A percentile compares a stretch with the other conserved stretches of the same genome.
Conservation (phyloP, 345 rosid genomes). For the Aquilaria malaccensis region DNA sequence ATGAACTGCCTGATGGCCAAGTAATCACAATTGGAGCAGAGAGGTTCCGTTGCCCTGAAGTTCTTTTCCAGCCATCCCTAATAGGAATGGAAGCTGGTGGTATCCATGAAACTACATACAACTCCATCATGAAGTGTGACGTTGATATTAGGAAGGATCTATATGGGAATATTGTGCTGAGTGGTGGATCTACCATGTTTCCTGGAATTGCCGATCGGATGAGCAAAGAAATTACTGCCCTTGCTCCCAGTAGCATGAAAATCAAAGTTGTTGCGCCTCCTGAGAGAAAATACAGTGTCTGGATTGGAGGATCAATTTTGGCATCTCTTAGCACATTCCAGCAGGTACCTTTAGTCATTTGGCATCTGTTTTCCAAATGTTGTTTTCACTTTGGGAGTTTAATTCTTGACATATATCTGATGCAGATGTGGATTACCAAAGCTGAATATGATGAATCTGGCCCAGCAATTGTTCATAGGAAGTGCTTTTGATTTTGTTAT, state of each 20-base stretch:
- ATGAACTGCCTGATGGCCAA: slow-evolving; percentile 59
- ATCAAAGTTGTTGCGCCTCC: slow-evolving; percentile 61
- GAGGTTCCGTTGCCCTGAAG: slow-evolving; percentile 67
- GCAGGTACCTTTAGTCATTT: slow-evolving; percentile 23
- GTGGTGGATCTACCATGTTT: slow-evolving; percentile 60
- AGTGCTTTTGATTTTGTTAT: slow-evolving; percentile 28
- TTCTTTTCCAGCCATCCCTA: slow-evolving; percentile 59
- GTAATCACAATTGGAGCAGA: slow-evolving; percentile 60
- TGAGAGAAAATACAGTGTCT: slow-evolving; percentile 60
- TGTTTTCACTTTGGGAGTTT: neutral
- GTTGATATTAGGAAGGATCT: slow-evolving; percentile 64
- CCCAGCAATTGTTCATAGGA: slow-evolving; percentile 42
- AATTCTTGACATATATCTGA: neutral
- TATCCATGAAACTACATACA: slow-evolving; percentile 59
- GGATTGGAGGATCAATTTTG: slow-evolving; percentile 74
- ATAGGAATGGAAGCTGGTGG: slow-evolving; percentile 69
- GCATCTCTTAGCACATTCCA: slow-evolving; percentile 64
- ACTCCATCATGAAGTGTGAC: slow-evolving; percentile 62
- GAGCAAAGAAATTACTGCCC: slow-evolving; percentile 63
- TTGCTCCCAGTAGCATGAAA: slow-evolving; percentile 68
- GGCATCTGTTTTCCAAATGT: neutral
- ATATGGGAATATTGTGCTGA: slow-evolving; percentile 27
- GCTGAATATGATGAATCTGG: slow-evolving; percentile 45
- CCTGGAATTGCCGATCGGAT: slow-evolving; percentile 56
- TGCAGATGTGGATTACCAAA: slow-evolving; percentile 48